phyloP scores from a whole-genome alignment of 148 eudicot genomes.

The Persicaria maculosa region DNA sequence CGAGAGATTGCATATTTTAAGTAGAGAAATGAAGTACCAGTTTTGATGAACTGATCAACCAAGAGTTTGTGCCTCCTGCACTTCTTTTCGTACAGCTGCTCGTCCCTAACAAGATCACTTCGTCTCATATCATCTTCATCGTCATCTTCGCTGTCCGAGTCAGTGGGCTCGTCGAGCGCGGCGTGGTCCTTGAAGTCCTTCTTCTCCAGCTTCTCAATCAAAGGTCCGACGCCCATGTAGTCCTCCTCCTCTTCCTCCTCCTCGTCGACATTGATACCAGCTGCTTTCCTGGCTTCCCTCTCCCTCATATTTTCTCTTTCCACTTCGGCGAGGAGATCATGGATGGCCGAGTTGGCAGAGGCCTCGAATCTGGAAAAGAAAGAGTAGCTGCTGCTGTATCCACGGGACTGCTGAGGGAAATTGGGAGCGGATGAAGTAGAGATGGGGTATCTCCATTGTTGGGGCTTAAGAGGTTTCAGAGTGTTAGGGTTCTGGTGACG shows the following conservation, averaged over 20 bases:
- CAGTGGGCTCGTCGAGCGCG: constrained; percentile 41
- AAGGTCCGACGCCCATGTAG: constrained; percentile 55
- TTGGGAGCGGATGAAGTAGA: not conserved
- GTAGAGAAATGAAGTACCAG: constrained; percentile 32
- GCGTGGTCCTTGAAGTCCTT: constrained; percentile 24
- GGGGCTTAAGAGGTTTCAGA: constrained; percentile 11
- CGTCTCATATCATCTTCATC: constrained; percentile 32
- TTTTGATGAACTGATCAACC: constrained; percentile 29
- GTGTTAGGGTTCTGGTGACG: not conserved
- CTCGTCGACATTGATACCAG: constrained; percentile 51
- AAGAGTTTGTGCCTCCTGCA: constrained; percentile 45
- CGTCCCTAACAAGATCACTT: constrained; percentile 11
- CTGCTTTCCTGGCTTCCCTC: constrained; percentile 45
- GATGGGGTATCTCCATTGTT: constrained; percentile 7
- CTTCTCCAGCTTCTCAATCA: constrained; percentile 62
- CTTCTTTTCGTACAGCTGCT: constrained; percentile 38
- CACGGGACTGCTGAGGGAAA: not conserved
- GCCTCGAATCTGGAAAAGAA: not conserved
- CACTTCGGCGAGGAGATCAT: constrained; percentile 19
- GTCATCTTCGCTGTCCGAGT: constrained; percentile 57
- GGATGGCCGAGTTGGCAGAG: constrained; percentile 5
- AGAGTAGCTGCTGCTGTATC: not conserved
- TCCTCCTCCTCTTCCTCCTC: constrained; percentile 66
- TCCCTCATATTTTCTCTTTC: constrained; percentile 42
- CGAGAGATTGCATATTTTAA: not conserved